Evolutionary conservation across 164 flowering plant species (phyloP), one percentile per base, ranked within the genome.

Genomic region (Vitis cinerea): DNA sequence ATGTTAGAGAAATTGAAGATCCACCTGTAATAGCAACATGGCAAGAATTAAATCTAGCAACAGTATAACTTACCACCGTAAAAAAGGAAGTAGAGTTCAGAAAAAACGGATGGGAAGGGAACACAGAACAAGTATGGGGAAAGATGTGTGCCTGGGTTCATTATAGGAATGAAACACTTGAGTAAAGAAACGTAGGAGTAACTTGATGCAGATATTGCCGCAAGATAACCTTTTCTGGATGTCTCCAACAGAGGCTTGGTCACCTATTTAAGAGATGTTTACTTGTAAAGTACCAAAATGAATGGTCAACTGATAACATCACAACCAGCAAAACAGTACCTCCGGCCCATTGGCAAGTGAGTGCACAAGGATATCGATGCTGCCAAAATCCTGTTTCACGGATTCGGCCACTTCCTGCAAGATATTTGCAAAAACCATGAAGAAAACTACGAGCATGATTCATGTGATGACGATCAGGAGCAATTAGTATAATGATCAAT

Each of bases 281-380:
- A 49, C 47, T 44, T 12, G 17, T 44, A 63, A 48, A 62, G 58
- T 11, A 8, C 23, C 55, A 69, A 48, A 47, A 17, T 48, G 23
- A 14, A 9, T 58, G 49, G 48, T 19, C 0, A 56, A 10, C 15
- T 5, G 13, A 57, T 15, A 64, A 37, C 3, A n/a, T 54, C n/a
- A 62, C n/a, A 12, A 63, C 51, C 16, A 63, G 23, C 19, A 66
- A 63, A 10, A 60, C n/a, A 50, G 1, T 81, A 95, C 98, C 92
- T 93, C 99, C 58, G 98, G 99, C 14, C 99, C 97, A 83, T 95
- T 95, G 37, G 97, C 99, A 72, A 95, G 96, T 47, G 99, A 95
- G 67, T 95, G 99, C 70, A 95, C 99, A 71, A 95, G 99, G 70
- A 95, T 91, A 80, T 95, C 98, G 78, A 95, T 91, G 86, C 86